Percentiles rank a stretch among this genome's conserved stretches.
Evolutionary conservation across 169 alveolate species (phyloP).

Genomic region (Plasmodium gonderi): DNA sequence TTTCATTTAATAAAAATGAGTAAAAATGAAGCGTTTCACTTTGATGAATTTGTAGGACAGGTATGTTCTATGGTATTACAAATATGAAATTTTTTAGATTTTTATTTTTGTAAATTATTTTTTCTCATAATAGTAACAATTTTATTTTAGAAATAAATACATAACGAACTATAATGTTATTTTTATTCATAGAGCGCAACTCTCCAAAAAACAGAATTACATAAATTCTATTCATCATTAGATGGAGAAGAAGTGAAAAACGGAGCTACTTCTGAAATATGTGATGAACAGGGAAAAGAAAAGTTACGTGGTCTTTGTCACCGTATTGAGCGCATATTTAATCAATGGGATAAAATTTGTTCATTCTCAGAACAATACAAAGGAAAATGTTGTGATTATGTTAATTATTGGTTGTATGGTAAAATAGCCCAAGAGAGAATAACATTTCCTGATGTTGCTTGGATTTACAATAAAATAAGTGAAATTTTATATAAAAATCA

Average conservation of each 20-base stretch:
- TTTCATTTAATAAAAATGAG: too few species aligned
- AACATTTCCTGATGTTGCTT: not conserved
- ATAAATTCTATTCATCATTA: not conserved
- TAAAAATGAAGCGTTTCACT: too few species aligned
- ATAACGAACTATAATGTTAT: not conserved
- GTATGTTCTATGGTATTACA: too few species aligned
- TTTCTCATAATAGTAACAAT: not conserved
- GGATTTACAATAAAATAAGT: not conserved
- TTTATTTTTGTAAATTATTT: not conserved
- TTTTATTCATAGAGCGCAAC: not conserved
- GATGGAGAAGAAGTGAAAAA: not conserved
- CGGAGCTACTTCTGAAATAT: not conserved
- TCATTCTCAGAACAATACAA: not conserved
- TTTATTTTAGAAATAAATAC: not conserved
- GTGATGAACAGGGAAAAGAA: not conserved
- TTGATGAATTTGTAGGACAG: too few species aligned
- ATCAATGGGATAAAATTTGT: not conserved
- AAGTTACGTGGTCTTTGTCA: not conserved
- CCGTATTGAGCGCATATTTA: not conserved
- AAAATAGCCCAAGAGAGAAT: not conserved
- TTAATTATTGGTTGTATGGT: not conserved
- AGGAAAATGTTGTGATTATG: not conserved
- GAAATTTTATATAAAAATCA: not conserved
- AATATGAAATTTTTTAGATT: not conserved
- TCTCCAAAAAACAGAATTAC: not conserved